Base-by-base conservation (phyloP, 805 yeast genomes). In the Pichia thaimueangensis region DNA sequence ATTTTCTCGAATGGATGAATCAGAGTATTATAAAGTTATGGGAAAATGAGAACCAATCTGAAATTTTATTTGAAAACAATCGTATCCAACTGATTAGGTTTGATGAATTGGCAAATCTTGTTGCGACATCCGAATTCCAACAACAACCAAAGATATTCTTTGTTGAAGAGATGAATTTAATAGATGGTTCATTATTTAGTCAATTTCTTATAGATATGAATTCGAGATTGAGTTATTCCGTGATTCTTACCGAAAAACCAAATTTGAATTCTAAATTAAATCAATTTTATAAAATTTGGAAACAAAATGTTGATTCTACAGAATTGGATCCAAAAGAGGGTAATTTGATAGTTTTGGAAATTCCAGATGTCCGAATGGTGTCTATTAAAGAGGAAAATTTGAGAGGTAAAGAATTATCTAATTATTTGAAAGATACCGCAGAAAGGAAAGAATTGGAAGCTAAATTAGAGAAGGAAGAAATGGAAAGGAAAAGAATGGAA, bases 1-100 rank as follows among this genome's bases (percentile, higher is more conserved):
- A 88, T 43, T 84, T 93, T 82, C 64, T 91, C 23, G 98, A 93
- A 65, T 93, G 97, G 97, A 83, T 93, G 88, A 80, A 95, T 0
- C 76, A 91, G 0, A 73, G 81, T n/a, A 73, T 88, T n/a, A 74
- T 86, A 21, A 82, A 84, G 52, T 83, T 79, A 35, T 88, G 96
- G 91, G 95, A 87, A 55, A 67, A 73, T 7, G 71, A 76, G 47
- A 81, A 79, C 41, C 47, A 42, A 22, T 35, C 43, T 7, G 74
- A 74, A 42, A 74, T 82, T 2, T 96, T 97, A 1, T 89, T 91
- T 57, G 94, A 85, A 51, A 53, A 59, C 12, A 52, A 52, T n/a
- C 67, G 78, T 55, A 74, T 80, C 46, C 76, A 82, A 55, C 65
- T 79, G 39, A 63, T 76, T 48, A 67, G 73, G 40, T 69, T 82